phyloP scores from a whole-genome alignment of 257 asterid genomes.

The Solanum lycopersicoides region DNA sequence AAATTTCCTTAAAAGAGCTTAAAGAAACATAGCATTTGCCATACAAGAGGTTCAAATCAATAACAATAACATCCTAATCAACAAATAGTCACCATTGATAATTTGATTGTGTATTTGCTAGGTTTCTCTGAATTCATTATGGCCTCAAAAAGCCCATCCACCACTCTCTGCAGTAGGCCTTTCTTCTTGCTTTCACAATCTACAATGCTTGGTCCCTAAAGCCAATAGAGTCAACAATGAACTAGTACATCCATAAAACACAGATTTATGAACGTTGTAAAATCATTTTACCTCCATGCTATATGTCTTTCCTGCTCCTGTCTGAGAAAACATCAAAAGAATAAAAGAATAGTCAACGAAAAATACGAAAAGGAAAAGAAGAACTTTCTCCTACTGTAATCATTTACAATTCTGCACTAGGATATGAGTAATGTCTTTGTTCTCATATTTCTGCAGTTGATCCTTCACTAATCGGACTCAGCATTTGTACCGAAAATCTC shows the following conservation, averaged over 20 bases:
- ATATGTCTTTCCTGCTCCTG: constrained; percentile 93
- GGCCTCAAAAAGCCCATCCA: constrained; percentile 50
- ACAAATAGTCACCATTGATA: constrained; percentile 52
- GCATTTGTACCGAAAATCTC: background rate
- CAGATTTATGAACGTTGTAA: background rate
- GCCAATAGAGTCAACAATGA: background rate
- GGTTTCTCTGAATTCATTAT: constrained; percentile 35
- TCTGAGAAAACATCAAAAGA: constrained; percentile 30
- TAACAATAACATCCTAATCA: background rate
- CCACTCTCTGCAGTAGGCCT: constrained; percentile 68
- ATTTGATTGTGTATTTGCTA: constrained; percentile 32
- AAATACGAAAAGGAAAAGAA: background rate
- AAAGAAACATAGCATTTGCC: background rate
- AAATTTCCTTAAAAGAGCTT: background rate
- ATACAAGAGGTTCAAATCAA: background rate
- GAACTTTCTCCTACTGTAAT: background rate
- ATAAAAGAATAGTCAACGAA: background rate
- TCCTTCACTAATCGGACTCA: background rate
- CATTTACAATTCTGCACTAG: background rate
- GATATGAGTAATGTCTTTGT: background rate
- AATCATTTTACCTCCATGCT: constrained; percentile 68
- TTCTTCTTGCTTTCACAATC: constrained; percentile 35
- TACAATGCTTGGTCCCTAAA: constrained; percentile 64
- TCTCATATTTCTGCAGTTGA: background rate
- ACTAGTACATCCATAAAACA: background rate